Base-by-base conservation (phyloP, 331 rosid species). In the Telfairia occidentalis region DNA sequence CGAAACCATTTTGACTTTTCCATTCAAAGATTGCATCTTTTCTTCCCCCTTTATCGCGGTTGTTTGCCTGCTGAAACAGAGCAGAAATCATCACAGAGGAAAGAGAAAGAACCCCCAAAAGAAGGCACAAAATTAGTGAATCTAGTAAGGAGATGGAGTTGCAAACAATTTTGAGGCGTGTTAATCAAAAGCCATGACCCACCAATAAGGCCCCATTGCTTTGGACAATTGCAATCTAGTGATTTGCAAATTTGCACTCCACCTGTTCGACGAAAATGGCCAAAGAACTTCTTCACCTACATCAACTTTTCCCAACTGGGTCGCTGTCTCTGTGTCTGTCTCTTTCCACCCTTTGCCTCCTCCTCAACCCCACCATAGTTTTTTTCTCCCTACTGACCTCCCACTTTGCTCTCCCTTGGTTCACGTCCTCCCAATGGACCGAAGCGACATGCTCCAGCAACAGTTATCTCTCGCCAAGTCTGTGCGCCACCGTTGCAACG, bases 171-270 rank as follows among this genome's bases (percentile, higher is more conserved):
- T 69, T 49, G 60, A 16, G 76, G 76, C 42, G 28, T 29, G 60
- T 49, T 71, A 71, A 46, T 71, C 60, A 49, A 71, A 48, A 11
- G 19, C 45, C 45, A 43, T 76, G 78, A 26, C 78, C 78, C 78
- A 76, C 78, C 59, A 4, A 28, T 49, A 46, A 71, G 43, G 73
- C 75, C 52, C 71, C 76, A 77, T 84, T 58, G 84, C 85, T 84
- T 90, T 90, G 92, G 92, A 89, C 83, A 85, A 82, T 90, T 82
- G 90, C 94, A 90, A 86, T 90, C 96, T 87, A 79, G 74, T 87
- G 97, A 82, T 85, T 83, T 86, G 84, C 80, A 85, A 34, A 10
- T 19, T 19, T 65, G 72, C 72, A 65, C 91, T 71, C 84, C 86
- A 71, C 61, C 86, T 86, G 89, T 86, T 84, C 46, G 87, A 92